Conservation (phyloP, 164 flowering plant species). For the Liquidambar formosana region DNA sequence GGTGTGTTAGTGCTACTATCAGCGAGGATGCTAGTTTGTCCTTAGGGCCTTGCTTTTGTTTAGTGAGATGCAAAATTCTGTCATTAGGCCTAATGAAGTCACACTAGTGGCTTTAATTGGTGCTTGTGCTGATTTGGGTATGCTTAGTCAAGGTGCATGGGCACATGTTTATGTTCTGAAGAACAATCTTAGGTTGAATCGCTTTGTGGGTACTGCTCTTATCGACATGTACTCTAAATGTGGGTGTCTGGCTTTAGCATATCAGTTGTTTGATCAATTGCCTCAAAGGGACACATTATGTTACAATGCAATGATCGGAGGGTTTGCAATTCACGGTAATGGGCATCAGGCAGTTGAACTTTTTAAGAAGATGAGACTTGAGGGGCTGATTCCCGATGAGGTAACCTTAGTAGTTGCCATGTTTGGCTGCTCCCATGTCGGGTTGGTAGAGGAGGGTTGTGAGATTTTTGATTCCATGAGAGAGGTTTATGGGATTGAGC, state of each 20-base stretch:
- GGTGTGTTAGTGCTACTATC: neutral
- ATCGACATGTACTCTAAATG: slow-evolving; percentile 56
- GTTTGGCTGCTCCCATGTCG: slow-evolving; percentile 57
- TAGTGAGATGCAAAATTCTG: slow-evolving; percentile 40
- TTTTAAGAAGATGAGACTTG: slow-evolving; percentile 41
- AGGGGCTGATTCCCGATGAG: slow-evolving; percentile 46
- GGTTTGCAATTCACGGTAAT: slow-evolving; percentile 51
- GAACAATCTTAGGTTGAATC: slow-evolving; percentile 40
- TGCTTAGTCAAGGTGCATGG: slow-evolving; percentile 59
- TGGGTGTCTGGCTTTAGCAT: slow-evolving; percentile 43
- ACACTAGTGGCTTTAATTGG: slow-evolving; percentile 53
- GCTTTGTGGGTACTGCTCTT: slow-evolving; percentile 46
- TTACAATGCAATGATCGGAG: slow-evolving; percentile 69
- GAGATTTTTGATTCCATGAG: slow-evolving; percentile 43
- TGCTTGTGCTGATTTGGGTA: slow-evolving; percentile 64
- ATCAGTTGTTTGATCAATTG: slow-evolving; percentile 49
- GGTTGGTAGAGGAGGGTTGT: slow-evolving; percentile 56
- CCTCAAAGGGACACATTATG: slow-evolving; percentile 45
- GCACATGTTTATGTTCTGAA: slow-evolving; percentile 50
- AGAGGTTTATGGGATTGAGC: slow-evolving; percentile 41
- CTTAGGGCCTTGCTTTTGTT: slow-evolving; percentile 44
- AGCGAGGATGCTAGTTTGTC: slow-evolving; percentile 26
- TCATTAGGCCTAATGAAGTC: slow-evolving; percentile 50
- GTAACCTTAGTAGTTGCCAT: slow-evolving; percentile 51
- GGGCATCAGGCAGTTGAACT: slow-evolving; percentile 47